Evolutionary conservation across 805 yeast genomes (phyloP).

Genomic region (Saccharomycopsis babjevae): DNA sequence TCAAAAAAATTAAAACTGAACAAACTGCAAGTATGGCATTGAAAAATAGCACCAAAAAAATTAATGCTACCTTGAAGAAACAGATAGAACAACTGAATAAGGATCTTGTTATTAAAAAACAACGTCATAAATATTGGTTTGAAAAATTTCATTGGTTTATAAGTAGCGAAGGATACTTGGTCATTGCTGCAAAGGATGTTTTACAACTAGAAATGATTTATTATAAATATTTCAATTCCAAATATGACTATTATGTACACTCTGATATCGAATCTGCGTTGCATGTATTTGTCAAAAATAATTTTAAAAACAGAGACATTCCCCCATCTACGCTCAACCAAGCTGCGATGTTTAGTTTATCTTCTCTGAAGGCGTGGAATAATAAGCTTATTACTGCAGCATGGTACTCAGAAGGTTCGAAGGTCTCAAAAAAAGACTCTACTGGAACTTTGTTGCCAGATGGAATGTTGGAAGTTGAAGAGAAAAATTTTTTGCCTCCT

Average conservation of each 20-base stretch:
- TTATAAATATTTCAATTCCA: constrained; percentile 59
- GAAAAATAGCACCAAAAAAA: constrained; percentile 71
- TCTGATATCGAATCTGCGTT: constrained; percentile 68
- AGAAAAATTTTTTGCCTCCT: constrained; percentile 51
- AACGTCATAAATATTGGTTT: constrained; percentile 77
- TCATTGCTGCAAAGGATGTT: constrained; percentile 78
- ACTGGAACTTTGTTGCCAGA: constrained; percentile 47
- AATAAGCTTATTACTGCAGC: constrained; percentile 72
- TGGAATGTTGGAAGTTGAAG: constrained; percentile 49
- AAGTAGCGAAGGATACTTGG: constrained; percentile 79
- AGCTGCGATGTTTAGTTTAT: constrained; percentile 78
- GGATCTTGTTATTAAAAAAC: constrained; percentile 38
- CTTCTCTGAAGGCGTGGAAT: constrained; percentile 85
- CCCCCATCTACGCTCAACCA: constrained; percentile 85
- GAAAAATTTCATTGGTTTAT: constrained; percentile 93
- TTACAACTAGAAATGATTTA: constrained; percentile 73
- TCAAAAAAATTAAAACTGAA: constrained; percentile 73
- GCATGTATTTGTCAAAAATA: constrained; percentile 74
- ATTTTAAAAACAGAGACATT: constrained; percentile 53
- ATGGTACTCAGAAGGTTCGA: constrained; percentile 69
- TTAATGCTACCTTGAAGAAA: constrained; percentile 59
- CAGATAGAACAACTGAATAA: constrained; percentile 49
- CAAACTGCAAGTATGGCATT: constrained; percentile 68
- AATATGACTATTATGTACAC: constrained; percentile 60
- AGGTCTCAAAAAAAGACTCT: constrained; percentile 60